Conservation (phyloP, 108 stramenopile genomes). For the Fistulifera solaris region DNA sequence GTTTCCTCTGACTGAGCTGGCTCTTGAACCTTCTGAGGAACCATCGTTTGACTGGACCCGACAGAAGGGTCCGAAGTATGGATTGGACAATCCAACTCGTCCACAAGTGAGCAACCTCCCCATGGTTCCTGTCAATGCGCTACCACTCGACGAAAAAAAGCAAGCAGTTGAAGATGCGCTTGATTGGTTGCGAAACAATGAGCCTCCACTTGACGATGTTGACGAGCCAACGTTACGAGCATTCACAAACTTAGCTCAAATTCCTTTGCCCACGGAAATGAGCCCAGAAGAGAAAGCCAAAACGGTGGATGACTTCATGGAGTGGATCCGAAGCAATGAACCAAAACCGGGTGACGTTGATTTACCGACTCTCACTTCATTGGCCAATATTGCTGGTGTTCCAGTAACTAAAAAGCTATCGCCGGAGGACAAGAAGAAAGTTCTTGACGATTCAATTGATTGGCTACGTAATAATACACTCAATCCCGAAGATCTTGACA, state of each 20-base stretch:
- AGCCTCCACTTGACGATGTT: neutral
- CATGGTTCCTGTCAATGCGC: neutral
- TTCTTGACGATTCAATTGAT: slow-evolving; percentile 9
- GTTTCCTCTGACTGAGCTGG: neutral
- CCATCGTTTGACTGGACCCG: slow-evolving; percentile 1
- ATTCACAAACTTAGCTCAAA: neutral
- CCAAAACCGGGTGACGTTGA: slow-evolving; percentile 5
- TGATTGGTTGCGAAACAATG: slow-evolving; percentile 20
- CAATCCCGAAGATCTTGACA: neutral
- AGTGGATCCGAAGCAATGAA: slow-evolving; percentile 23
- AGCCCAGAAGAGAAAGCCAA: slow-evolving; percentile 12
- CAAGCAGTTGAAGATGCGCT: slow-evolving; percentile 10
- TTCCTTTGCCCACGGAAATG: slow-evolving; percentile 6
- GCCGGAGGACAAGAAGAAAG: slow-evolving; percentile 9
- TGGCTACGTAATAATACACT: slow-evolving; percentile 6
- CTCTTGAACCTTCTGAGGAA: neutral
- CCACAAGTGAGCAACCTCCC: neutral
- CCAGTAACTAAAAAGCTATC: slow-evolving; percentile 4
- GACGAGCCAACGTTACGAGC: slow-evolving; percentile 12
- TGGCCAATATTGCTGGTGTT: slow-evolving; percentile 10
- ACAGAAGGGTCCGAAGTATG: neutral
- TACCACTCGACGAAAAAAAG: slow-evolving; percentile 4
- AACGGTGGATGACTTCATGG: slow-evolving; percentile 20
- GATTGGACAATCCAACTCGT: neutral
- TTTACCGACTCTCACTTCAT: neutral